Conservation (phyloP, 1,284 basidiomycete species). For the Heterobasidion annosum region DNA sequence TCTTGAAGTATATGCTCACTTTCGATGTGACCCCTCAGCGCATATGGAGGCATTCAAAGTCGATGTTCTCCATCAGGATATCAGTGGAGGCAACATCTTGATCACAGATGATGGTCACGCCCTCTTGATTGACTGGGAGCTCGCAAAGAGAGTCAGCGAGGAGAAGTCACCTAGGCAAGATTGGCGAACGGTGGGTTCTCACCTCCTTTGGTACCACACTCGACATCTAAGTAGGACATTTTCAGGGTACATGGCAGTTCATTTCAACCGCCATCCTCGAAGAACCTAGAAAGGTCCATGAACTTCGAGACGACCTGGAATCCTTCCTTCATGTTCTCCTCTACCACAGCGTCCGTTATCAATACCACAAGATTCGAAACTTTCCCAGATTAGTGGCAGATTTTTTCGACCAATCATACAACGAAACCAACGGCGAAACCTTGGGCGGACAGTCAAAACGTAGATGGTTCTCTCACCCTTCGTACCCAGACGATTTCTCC, state of each 20-base stretch:
- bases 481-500: no score
- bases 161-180: not conserved
- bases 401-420: no score
- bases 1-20: no score
- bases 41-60: no score
- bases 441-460: no score
- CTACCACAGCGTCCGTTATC: not conserved
- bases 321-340: not conserved
- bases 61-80: not conserved
- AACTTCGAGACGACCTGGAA: not conserved
- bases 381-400: no score
- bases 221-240: no score
- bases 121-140: not conserved
- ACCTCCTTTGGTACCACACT: not conserved
- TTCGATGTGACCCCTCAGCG: no score
- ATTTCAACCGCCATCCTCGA: not conserved
- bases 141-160: not conserved
- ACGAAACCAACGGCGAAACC: no score
- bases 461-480: no score
- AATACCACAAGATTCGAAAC: no score
- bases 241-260: not conserved
- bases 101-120: not conserved
- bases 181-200: not conserved
- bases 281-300: not conserved
- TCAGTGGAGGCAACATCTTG: not conserved